A percentile compares a stretch with the other conserved stretches of the same genome.
Conservation (phyloP, 495 filamentous ascomycete species). For the Hypoxylon lienhwacheense region DNA sequence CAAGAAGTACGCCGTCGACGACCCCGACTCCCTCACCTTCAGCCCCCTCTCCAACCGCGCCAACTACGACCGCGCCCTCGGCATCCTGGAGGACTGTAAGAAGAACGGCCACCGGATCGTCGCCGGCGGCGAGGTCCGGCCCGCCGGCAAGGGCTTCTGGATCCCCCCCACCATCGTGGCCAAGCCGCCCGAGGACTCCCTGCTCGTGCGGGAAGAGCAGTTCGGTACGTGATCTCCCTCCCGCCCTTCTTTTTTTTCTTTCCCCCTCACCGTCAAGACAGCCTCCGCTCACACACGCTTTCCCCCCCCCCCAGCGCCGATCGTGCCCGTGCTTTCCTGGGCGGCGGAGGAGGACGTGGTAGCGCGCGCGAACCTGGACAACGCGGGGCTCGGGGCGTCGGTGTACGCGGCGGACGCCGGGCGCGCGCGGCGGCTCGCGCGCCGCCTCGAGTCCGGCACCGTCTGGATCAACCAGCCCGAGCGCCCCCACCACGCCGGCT, state of each 20-base stretch:
- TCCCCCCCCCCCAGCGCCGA: slow-evolving; percentile 46
- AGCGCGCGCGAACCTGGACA: slow-evolving; percentile 56
- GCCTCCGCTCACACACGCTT: neutral
- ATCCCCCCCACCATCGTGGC: slow-evolving; percentile 54
- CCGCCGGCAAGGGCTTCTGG: slow-evolving; percentile 48
- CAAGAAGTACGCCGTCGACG: slow-evolving; percentile 52
- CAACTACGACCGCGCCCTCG: slow-evolving; percentile 59
- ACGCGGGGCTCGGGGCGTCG: slow-evolving; percentile 60
- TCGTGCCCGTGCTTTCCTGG: slow-evolving; percentile 61
- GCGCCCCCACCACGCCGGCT: slow-evolving; percentile 53
- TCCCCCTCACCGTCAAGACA: neutral
- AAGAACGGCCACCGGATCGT: slow-evolving; percentile 50
- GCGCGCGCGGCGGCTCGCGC: slow-evolving; percentile 53
- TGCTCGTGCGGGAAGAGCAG: slow-evolving; percentile 53
- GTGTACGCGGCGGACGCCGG: slow-evolving; percentile 59
- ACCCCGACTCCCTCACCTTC: slow-evolving; percentile 43
- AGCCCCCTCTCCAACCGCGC: slow-evolving; percentile 63
- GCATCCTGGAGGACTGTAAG: slow-evolving; percentile 49
- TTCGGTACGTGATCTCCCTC: slow-evolving; percentile 45
- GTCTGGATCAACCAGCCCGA: slow-evolving; percentile 63
- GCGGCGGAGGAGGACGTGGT: slow-evolving; percentile 61
- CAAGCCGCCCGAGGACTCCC: slow-evolving; percentile 48
- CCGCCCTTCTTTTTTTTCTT: neutral
- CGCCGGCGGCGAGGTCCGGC: slow-evolving; percentile 39
- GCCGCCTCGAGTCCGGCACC: slow-evolving; percentile 55